A percentile compares a stretch with the other conserved stretches of the same genome.
Evolutionary conservation across 1,284 basidiomycete genomes (phyloP).

Genomic region (Trametes sp.): DNA sequence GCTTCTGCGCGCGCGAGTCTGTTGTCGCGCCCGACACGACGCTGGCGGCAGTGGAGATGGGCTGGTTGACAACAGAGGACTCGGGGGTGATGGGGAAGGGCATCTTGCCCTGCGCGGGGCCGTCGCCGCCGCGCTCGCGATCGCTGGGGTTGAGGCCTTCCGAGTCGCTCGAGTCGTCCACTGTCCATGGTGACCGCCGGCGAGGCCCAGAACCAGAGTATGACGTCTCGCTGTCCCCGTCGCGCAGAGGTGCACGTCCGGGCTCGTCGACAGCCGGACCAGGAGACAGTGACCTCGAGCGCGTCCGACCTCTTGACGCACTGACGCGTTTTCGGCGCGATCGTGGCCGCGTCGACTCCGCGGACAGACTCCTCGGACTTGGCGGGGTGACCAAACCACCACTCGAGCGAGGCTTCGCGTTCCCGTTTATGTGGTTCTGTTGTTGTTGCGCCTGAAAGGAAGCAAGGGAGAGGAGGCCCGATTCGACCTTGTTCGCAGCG

Average conservation of each 20-base stretch:
- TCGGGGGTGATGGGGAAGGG: slow-evolving; percentile 55
- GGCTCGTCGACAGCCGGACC: slow-evolving; percentile 40
- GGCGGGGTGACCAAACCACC: slow-evolving; percentile 74
- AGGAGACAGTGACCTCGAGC: slow-evolving; percentile 41
- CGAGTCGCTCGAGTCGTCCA: slow-evolving; percentile 49
- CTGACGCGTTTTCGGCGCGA: slow-evolving; percentile 42
- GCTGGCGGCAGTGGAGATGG: slow-evolving; percentile 41
- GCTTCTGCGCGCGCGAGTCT: slow-evolving; percentile 28
- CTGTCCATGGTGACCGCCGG: slow-evolving; percentile 49
- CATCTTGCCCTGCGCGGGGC: slow-evolving; percentile 31
- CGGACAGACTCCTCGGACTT: slow-evolving; percentile 72
- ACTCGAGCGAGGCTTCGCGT: slow-evolving; percentile 48
- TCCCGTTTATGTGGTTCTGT: slow-evolving; percentile 50
- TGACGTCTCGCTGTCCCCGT: slow-evolving; percentile 36
- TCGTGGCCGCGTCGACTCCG: slow-evolving; percentile 55
- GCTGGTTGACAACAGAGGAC: slow-evolving; percentile 50
- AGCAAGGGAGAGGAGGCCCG: slow-evolving; percentile 51
- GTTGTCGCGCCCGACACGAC: slow-evolving; percentile 26
- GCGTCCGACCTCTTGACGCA: slow-evolving; percentile 43
- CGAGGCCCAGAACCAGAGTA: slow-evolving; percentile 43
- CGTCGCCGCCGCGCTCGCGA: slow-evolving; percentile 31
- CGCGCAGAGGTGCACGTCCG: slow-evolving; percentile 24
- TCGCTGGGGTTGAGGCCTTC: slow-evolving; percentile 40
- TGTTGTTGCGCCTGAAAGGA: slow-evolving; percentile 47
- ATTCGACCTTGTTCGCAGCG: slow-evolving; percentile 52